Conservation (phyloP, 257 asterid genomes). For the Pogostemon cablin region DNA sequence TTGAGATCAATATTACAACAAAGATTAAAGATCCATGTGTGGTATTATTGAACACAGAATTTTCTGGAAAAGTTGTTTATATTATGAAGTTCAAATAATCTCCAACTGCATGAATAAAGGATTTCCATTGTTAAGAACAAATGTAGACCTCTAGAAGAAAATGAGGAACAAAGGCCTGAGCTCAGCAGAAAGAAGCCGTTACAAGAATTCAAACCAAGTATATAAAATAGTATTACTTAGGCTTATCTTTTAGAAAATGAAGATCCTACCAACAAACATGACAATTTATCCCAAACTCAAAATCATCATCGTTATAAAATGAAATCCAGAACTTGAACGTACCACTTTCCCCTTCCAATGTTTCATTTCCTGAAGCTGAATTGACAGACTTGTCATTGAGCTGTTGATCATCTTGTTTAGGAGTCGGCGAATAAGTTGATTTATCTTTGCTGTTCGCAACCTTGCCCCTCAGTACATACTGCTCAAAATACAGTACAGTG, state of each 20-base stretch:
- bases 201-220: background rate
- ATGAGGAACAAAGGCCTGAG: background rate
- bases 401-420: conserved; percentile 59
- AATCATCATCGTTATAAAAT: conserved; percentile 2
- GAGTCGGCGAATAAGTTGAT: conserved; percentile 46
- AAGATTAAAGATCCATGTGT: background rate
- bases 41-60: background rate
- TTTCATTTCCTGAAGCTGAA: conserved; percentile 49
- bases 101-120: background rate
- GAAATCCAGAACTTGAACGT: conserved; percentile 21
- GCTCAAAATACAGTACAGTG: conserved; percentile 35
- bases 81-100: background rate
- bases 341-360: conserved; percentile 63
- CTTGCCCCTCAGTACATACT: conserved; percentile 77
- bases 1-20: background rate
- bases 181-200: background rate
- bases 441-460: conserved; percentile 58
- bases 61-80: background rate
- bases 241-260: background rate
- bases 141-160: background rate
- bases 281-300: conserved; percentile 8
- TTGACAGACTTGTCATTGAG: conserved; percentile 47
- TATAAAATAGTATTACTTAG: conserved; percentile 3
- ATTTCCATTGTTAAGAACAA: background rate
- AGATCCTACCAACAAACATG: background rate